A percentile compares a stretch with the other conserved stretches of the same genome.
These are phyloP conservation scores for Gymnopus androsaceus DNA, from an alignment of 1,284 basidiomycete species.

Conservation along the genomic window DNA sequence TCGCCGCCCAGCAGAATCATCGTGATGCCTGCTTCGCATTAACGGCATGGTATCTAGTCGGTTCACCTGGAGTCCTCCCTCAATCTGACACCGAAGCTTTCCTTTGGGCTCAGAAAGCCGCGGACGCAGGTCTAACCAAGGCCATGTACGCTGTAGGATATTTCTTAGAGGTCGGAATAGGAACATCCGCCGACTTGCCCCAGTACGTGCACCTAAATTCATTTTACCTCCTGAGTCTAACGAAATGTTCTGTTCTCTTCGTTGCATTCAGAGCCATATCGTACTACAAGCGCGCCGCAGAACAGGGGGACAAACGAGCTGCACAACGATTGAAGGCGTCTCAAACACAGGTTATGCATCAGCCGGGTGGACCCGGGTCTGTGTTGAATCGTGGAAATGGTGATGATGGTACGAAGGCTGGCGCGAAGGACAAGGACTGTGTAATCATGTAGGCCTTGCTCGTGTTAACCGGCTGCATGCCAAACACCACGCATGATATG, in stretches of 20 bases:
- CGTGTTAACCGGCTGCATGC: no score
- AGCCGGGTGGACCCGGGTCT: conserved; percentile 61
- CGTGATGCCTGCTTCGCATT: conserved; percentile 97
- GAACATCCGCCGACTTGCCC: conserved; percentile 65
- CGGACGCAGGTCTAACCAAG: conserved; percentile 86
- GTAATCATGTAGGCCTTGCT: conserved; percentile 68
- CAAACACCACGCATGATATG: no score
- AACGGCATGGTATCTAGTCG: conserved; percentile 98
- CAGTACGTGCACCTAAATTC: conserved; percentile 53
- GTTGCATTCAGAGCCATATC: conserved; percentile 58
- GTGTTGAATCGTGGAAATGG: conserved; percentile 54
- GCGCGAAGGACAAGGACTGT: conserved; percentile 77
- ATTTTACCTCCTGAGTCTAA: no score
- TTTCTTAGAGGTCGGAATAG: conserved; percentile 93
- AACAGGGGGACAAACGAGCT: conserved; percentile 95
- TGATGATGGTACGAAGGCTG: conserved; percentile 41
- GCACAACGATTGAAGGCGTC: conserved; percentile 78
- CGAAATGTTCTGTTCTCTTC: conserved; percentile 2
- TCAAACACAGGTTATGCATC: conserved; percentile 52
- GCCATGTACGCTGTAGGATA: conserved; percentile 98
- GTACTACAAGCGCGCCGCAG: conserved; percentile 90
- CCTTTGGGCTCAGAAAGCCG: conserved; percentile 91
- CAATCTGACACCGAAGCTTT: conserved; percentile 98
- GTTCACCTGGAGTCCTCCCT: conserved; percentile 94
- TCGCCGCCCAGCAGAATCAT: conserved; percentile 96